Base-by-base conservation (phyloP, 495 filamentous ascomycete species). In the Annulohypoxylon maeteangense region DNA sequence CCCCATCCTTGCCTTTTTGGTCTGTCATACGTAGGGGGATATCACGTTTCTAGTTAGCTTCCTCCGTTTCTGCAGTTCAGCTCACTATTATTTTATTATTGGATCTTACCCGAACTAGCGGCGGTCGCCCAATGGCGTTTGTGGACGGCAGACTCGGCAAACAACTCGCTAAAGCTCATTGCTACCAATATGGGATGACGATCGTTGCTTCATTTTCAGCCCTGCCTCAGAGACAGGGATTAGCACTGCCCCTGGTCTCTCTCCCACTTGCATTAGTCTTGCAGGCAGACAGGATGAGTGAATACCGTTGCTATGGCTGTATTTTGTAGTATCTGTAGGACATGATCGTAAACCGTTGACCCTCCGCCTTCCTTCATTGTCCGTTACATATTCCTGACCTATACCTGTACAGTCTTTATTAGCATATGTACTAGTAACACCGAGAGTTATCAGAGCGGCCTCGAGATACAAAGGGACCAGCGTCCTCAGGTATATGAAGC, bases 141-240 rank as follows among this genome's bases (percentile, higher is more conserved):
- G 36, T 29, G 29, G 25, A 64, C 53, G 45, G 56, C n/a, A 54
- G 36, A 55, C 68, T 66, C 68, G 68, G 51, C 32, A 67, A 48
- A 56, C 48, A 7, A 45, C 27, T 67, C 47, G 40, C 31, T 62
- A 57, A 50, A 36, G 34, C 36, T 14, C 45, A 48, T 12, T 50
- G 48, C 53, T 55, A 66, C 45, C 27, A 62, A 56, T 45, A 72
- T 67, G 63, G 20, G 70, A 64, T 72, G 70, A 68, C 60, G 55
- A 68, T 72, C 70, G 63, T 55, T 72, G 58, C 69, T 72, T 54
- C 59, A 54, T 59, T 61, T 68, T 72, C 70, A 72, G 70, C 70
- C 70, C 70, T 72, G 70, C 70, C 55, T 51, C 64, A 60, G 53
- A 27, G n/a, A 36, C 47, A 65, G 55, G 55, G 65, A 47, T 55